Percentiles rank a stretch among this genome's conserved stretches.
Conservation (phyloP, 108 stramenopile genomes). For the Fistulifera pelliculosa region DNA sequence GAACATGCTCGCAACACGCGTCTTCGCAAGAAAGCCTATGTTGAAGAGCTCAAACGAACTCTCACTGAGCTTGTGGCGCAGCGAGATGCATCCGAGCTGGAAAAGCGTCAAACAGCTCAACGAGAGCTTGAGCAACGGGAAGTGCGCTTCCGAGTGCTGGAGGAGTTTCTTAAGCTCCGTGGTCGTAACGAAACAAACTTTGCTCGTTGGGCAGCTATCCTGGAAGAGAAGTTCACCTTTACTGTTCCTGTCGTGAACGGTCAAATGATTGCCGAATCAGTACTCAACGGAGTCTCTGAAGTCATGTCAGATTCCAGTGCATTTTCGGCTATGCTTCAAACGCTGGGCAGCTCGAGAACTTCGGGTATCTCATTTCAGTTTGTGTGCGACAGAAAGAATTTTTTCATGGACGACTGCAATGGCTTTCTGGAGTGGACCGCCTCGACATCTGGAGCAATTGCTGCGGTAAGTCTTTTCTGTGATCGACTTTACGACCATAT, state of each 20-base stretch:
- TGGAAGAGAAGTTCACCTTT: conserved; percentile 67
- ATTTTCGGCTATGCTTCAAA: conserved; percentile 46
- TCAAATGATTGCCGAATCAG: conserved; percentile 42
- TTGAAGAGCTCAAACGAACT: conserved; percentile 84
- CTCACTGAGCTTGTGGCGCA: conserved; percentile 74
- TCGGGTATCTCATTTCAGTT: conserved; percentile 32
- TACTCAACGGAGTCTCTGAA: conserved; percentile 43
- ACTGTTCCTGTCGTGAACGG: conserved; percentile 59
- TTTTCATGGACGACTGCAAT: conserved; percentile 71
- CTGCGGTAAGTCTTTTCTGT: conserved; percentile 20
- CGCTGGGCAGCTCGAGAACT: conserved; percentile 19
- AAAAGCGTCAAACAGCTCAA: conserved; percentile 54
- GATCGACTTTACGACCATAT: neutral
- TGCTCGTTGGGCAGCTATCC: conserved; percentile 75
- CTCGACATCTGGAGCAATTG: conserved; percentile 31
- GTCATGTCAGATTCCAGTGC: conserved; percentile 60
- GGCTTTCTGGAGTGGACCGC: conserved; percentile 66
- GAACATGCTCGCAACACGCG: conserved; percentile 96
- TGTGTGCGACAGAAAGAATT: conserved; percentile 60
- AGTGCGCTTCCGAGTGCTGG: conserved; percentile 76
- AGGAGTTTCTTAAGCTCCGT: conserved; percentile 76
- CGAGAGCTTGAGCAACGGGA: conserved; percentile 71
- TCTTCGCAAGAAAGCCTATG: conserved; percentile 93
- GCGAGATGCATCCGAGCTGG: conserved; percentile 60
- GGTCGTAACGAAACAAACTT: conserved; percentile 57